Evolutionary conservation across 495 filamentous ascomycete species (phyloP).

Genomic region (Aspergillus cristatus): DNA sequence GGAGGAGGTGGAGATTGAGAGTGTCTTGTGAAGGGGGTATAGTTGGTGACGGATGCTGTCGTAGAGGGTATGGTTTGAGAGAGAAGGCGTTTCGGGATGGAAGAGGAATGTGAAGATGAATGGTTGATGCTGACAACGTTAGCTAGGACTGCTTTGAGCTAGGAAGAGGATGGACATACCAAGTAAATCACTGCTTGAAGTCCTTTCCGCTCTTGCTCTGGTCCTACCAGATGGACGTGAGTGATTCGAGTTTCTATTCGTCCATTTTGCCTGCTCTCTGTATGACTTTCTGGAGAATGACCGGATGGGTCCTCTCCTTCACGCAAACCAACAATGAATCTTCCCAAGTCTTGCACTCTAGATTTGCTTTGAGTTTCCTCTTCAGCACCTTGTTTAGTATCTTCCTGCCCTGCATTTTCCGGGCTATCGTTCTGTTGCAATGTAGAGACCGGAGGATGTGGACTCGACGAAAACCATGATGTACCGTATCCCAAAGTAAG

Average conservation of each 20-base stretch:
- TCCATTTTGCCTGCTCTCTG: conserved; percentile 19
- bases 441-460: conserved; percentile 14
- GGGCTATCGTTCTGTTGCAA: conserved; percentile 10
- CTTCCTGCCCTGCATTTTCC: conserved; percentile 4
- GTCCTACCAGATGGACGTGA: conserved; percentile 26
- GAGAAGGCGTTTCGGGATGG: conserved; percentile 53
- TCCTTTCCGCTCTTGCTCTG: conserved; percentile 25
- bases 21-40: conserved; percentile 61
- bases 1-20: conserved; percentile 57
- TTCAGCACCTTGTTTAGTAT: too few species aligned
- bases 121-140: conserved; percentile 50
- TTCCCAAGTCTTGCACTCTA: conserved; percentile 29
- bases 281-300: conserved; percentile 7
- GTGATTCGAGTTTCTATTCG: conserved; percentile 43
- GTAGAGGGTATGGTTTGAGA: conserved; percentile 65
- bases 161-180: conserved; percentile 22
- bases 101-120: conserved; percentile 93
- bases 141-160: not conserved
- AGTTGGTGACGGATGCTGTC: conserved; percentile 75
- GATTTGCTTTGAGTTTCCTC: not conserved
- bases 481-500: conserved; percentile 55
- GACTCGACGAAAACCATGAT: conserved; percentile 37
- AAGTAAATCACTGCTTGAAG: conserved; percentile 67
- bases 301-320: conserved; percentile 45
- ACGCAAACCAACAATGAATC: conserved; percentile 63